A percentile compares a stretch with the other conserved stretches of the same genome.
phyloP scores from a whole-genome alignment of 2,329 filamentous ascomycete genomes.

The Colletotrichum siamense region DNA sequence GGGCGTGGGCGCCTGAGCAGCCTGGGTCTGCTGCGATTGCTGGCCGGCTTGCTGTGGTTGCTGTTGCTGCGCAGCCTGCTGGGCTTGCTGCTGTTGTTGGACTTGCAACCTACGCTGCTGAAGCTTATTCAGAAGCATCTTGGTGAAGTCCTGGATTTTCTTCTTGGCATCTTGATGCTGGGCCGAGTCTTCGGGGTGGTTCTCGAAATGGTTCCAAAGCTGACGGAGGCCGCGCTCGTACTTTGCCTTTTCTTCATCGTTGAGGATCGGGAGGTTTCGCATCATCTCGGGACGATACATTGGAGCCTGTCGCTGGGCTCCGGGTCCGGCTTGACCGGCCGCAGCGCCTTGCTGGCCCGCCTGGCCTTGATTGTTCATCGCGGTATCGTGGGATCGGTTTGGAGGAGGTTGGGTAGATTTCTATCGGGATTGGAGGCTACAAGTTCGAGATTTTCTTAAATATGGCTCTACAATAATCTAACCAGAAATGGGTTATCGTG shows the following conservation, averaged over 20 bases:
- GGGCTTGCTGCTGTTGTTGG: conserved; percentile 38
- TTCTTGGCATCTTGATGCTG: conserved; percentile 57
- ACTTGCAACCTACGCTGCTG: conserved; percentile 38
- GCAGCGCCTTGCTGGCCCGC: conserved; percentile 20
- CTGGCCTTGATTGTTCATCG: conserved; percentile 24
- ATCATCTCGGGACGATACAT: conserved; percentile 61
- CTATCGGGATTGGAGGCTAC: not conserved
- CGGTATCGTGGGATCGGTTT: not conserved
- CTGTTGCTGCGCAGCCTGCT: conserved; percentile 22
- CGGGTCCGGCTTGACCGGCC: conserved; percentile 25
- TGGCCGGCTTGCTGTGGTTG: conserved; percentile 22
- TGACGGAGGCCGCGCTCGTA: conserved; percentile 62
- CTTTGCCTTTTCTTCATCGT: conserved; percentile 60
- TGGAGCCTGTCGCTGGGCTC: conserved; percentile 33
- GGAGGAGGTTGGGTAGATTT: not conserved
- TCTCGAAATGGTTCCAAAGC: conserved; percentile 60
- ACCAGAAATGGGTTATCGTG: not conserved
- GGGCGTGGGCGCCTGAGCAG: conserved; percentile 24
- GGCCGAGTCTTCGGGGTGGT: conserved; percentile 48
- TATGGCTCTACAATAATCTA: not conserved
- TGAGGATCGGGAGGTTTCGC: conserved; percentile 53
- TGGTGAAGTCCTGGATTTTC: conserved; percentile 67
- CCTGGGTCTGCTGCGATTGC: not conserved
- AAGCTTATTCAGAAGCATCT: conserved; percentile 60
- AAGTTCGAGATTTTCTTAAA: not conserved